Evolutionary conservation across 768 basidiomycete genomes (phyloP), one percentile per base, ranked within the genome.

Genomic region (Suillus hirtellus): DNA sequence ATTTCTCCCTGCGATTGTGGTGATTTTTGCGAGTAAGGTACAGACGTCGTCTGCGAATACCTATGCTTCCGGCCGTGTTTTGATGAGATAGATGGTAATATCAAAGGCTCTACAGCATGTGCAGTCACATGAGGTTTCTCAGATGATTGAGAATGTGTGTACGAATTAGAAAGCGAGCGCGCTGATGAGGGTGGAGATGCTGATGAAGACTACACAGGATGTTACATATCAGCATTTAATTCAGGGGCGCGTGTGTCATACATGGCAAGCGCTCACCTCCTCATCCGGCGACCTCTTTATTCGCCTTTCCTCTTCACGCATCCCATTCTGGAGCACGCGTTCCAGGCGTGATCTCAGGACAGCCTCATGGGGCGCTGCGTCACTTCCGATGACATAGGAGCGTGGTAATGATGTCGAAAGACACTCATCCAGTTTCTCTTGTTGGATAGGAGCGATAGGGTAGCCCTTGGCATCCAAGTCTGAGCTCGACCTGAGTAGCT

Each of bases 271-370:
- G 73, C 73, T 69, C 59, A 75, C 73, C 37, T 75, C 70, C 21
- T 66, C 55, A 40, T 70, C 73, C 53, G 59, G 40, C 54, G 59
- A 60, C 60, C 63, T 47, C 37, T 58, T 62, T 61, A 42, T 65
- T 60, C 60, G 40, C 61, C 69, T 55, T 17, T 54, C 31, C 24
- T 59, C 59, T 38, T 59, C 58, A 35, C 58, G 50, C 68, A 70
- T 70, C 64, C 73, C 71, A 15, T 66, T 69, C 63, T 74, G 71
- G n/a, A 87, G 69, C 53, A 85, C 84, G 1, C 81, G 72, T 73
- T 87, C 86, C 19, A 87, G 73, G 12, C 83, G 77, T 55, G 77
- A 81, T 9, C 82, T 79, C 31, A 87, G 76, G 27, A 83, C 86
- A 50, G 82, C 82, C 67, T 82, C 84, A 60, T 84, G 86, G 0